Percentiles rank a stretch among this genome's conserved stretches.
phyloP scores from a whole-genome alignment of 176 grass and related monocot species.

The Avena sativa region DNA sequence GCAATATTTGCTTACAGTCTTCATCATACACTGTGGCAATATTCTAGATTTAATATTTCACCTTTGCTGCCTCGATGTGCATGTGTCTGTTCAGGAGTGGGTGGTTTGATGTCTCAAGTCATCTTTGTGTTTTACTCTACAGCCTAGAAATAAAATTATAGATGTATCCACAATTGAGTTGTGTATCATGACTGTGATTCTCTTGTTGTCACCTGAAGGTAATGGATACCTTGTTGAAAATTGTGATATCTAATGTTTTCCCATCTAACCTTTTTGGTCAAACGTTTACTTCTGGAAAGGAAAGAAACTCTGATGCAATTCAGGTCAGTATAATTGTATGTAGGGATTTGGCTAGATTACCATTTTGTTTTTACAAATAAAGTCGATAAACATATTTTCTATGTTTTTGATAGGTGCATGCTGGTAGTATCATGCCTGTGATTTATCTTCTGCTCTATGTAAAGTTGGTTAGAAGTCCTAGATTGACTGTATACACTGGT shows the following conservation, averaged over 20 bases:
- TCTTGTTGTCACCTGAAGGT: conserved; percentile 21
- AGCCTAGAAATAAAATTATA: too few relatives aligned
- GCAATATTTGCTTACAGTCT: too few relatives aligned
- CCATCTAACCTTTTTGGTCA: background rate
- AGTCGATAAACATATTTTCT: background rate
- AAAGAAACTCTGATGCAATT: conserved; percentile 19
- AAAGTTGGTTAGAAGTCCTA: background rate
- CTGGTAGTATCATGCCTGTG: background rate
- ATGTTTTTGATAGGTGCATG: background rate
- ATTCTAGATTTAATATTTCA: too few relatives aligned
- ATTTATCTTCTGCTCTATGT: background rate
- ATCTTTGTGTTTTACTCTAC: too few relatives aligned
- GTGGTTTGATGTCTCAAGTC: too few relatives aligned
- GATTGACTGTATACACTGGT: background rate
- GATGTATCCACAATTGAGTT: background rate
- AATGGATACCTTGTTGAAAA: background rate
- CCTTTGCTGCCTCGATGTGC: too few relatives aligned
- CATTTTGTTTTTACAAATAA: background rate
- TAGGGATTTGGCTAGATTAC: background rate
- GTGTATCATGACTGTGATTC: conserved; percentile 15
- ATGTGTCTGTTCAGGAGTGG: too few relatives aligned
- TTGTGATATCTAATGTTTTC: background rate
- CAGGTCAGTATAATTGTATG: background rate
- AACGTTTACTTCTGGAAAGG: background rate
- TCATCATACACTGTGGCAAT: too few relatives aligned